Percentiles rank a stretch among this genome's conserved stretches.
phyloP scores from a whole-genome alignment of 2,329 filamentous ascomycete species.

The Stemphylium beticola region DNA sequence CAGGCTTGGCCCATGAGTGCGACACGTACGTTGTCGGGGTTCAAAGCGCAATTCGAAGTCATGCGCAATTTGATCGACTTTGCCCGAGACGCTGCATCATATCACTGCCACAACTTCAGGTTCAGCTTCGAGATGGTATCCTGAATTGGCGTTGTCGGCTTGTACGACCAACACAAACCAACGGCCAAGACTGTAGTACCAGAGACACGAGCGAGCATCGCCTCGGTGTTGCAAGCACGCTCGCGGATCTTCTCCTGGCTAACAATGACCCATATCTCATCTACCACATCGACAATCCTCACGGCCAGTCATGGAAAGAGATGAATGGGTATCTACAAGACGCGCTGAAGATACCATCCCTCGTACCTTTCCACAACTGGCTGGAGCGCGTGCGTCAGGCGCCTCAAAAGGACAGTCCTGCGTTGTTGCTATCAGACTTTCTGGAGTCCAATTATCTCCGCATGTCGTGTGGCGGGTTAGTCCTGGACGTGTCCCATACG shows the following conservation, averaged over 20 bases:
- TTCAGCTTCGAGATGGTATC: slow-evolving; percentile 51
- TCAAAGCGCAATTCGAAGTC: slow-evolving; percentile 58
- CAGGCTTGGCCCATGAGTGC: slow-evolving; percentile 64
- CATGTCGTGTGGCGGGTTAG: slow-evolving; percentile 55
- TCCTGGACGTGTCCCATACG: slow-evolving; percentile 48
- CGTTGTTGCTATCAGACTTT: slow-evolving; percentile 39
- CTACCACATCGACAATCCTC: slow-evolving; percentile 56
- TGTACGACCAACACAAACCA: slow-evolving; percentile 25
- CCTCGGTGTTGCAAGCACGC: slow-evolving; percentile 47
- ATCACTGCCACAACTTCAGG: slow-evolving; percentile 12
- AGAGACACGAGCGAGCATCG: slow-evolving; percentile 52
- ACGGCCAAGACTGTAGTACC: slow-evolving; percentile 43
- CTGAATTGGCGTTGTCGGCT: slow-evolving; percentile 50
- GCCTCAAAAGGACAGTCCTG: slow-evolving; percentile 40
- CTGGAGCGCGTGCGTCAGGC: slow-evolving; percentile 42
- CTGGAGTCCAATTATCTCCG: slow-evolving; percentile 45
- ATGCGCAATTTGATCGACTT: slow-evolving; percentile 60
- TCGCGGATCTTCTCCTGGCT: slow-evolving; percentile 44
- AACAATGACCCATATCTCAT: slow-evolving; percentile 38
- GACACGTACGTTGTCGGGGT: slow-evolving; percentile 57
- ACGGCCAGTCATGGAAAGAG: slow-evolving; percentile 50
- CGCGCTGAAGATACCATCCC: slow-evolving; percentile 33
- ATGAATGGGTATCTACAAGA: slow-evolving; percentile 46
- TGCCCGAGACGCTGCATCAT: slow-evolving; percentile 39
- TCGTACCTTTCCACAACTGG: slow-evolving; percentile 53